phyloP scores from a whole-genome alignment of 345 rosid species.

The Anacardium occidentale region DNA sequence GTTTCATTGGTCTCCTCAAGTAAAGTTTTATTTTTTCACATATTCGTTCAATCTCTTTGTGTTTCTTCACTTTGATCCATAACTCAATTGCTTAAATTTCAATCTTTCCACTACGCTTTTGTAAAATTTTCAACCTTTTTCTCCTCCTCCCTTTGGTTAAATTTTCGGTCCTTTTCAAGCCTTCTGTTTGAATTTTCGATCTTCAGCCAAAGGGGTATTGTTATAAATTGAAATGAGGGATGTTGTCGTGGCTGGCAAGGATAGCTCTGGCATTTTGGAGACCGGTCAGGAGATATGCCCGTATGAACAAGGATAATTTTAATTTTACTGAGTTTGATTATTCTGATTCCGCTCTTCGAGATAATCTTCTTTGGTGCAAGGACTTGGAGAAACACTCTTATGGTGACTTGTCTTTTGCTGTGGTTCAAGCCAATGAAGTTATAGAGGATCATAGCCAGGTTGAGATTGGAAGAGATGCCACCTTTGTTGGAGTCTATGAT shows the following conservation, averaged over 20 bases:
- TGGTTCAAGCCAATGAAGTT: conserved; percentile 80
- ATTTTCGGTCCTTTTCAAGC: background rate
- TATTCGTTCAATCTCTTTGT: background rate
- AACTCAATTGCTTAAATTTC: background rate
- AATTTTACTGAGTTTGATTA: conserved; percentile 16
- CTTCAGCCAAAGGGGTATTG: conserved; percentile 18
- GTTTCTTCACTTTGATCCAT: background rate
- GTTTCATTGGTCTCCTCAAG: background rate
- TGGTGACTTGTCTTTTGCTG: conserved; percentile 85
- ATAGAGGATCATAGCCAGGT: conserved; percentile 92
- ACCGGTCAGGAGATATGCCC: conserved; percentile 70
- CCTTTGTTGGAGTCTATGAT: conserved; percentile 84
- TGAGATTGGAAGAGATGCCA: conserved; percentile 61
- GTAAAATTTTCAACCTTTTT: background rate
- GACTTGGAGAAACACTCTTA: conserved; percentile 74
- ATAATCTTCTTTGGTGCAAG: conserved; percentile 67
- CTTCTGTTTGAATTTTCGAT: too few relatives aligned
- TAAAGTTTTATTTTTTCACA: background rate
- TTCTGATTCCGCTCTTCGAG: conserved; percentile 19
- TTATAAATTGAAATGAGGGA: conserved; percentile 77
- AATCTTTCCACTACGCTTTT: background rate
- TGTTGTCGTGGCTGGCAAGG: conserved; percentile 79
- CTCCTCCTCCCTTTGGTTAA: background rate
- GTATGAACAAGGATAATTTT: conserved; percentile 73
- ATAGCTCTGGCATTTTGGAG: conserved; percentile 69